Evolutionary conservation across 2,329 filamentous ascomycete genomes (phyloP).

Genomic region (Ceratocystis papillata): DNA sequence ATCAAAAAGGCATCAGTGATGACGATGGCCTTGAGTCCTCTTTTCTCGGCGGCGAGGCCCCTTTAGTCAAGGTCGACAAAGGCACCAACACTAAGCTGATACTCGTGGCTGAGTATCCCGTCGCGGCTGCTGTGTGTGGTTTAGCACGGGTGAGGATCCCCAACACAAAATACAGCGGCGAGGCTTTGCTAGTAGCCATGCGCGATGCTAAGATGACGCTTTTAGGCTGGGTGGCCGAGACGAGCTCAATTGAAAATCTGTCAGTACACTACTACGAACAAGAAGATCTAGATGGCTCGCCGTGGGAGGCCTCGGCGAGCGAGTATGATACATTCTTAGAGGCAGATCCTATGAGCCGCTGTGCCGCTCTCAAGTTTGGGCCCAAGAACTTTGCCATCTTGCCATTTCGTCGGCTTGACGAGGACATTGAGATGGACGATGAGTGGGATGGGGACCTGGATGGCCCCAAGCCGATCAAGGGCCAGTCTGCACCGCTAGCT

Average conservation of each 20-base stretch:
- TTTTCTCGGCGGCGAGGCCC: constrained; percentile 52
- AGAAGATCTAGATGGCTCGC: constrained; percentile 71
- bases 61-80: constrained; percentile 51
- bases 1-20: constrained; percentile 46
- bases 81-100: constrained; percentile 65
- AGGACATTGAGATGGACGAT: constrained; percentile 84
- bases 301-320: constrained; percentile 67
- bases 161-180: constrained; percentile 66
- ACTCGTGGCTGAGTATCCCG: constrained; percentile 69
- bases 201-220: constrained; percentile 88
- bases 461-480: constrained; percentile 48
- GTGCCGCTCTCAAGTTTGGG: constrained; percentile 89
- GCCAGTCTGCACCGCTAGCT: constrained; percentile 31
- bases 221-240: constrained; percentile 83
- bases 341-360: constrained; percentile 83
- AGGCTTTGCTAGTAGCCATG: constrained; percentile 72
- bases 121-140: constrained; percentile 76
- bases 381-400: constrained; percentile 80
- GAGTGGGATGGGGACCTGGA: constrained; percentile 70
- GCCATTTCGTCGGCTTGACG: constrained; percentile 75
- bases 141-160: constrained; percentile 65
- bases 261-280: constrained; percentile 98
- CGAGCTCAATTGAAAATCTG: constrained; percentile 67
- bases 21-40: constrained; percentile 56
- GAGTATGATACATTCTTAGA: constrained; percentile 71